Base-by-base conservation (phyloP, 768 basidiomycete species). In the Pisolithus sp. region DNA sequence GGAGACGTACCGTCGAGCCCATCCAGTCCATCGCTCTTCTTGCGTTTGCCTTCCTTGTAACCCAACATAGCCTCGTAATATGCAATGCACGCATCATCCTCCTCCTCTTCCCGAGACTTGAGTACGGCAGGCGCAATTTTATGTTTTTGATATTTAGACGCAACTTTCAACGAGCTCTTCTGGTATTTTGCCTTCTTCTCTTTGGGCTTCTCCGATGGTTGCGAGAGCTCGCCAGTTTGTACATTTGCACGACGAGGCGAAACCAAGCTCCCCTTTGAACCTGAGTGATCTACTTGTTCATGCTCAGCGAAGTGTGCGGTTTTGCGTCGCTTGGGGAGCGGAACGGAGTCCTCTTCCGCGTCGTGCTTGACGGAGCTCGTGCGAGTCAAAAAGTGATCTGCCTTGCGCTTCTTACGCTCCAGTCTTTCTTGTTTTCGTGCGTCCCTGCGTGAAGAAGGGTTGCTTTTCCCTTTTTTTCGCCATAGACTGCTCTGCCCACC, bases 21-120 rank as follows among this genome's bases (percentile, higher is more conserved):
- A 67, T 97, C 94, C 2, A 80, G 81, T 37, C 82, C 85, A 31
- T 75, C 63, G 0, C 68, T 71, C 23, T 68, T 73, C 17, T 66
- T 76, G 55, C 76, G 75, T 70, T 51, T 73, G 67, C 42, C 70
- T 62, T 52, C 76, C 71, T 34, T 66, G 41, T 83, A 73, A 3
- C 88, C 83, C 17, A 96, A 76, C 65, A 84, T 86, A 0, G 77
- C 73, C 66, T 97, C 94, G 10, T 96, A 71, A 68, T 87, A 84
- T 0, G 82, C 77, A 41, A 97, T 96, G 62, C 94, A 91, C 0
- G 78, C 76, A 60, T 94, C 93, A 59, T 98, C 94, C 31, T 86
- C 77, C 28, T 74, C 68, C 54, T 89, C 79, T 51, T 71, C 68
- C 30, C 63, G 71, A 6, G 67, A 67, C 23, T 66, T 71, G 23